Evolutionary conservation across 2,329 filamentous ascomycete species (phyloP).

Genomic region (Fusarium pseudograminearum): DNA sequence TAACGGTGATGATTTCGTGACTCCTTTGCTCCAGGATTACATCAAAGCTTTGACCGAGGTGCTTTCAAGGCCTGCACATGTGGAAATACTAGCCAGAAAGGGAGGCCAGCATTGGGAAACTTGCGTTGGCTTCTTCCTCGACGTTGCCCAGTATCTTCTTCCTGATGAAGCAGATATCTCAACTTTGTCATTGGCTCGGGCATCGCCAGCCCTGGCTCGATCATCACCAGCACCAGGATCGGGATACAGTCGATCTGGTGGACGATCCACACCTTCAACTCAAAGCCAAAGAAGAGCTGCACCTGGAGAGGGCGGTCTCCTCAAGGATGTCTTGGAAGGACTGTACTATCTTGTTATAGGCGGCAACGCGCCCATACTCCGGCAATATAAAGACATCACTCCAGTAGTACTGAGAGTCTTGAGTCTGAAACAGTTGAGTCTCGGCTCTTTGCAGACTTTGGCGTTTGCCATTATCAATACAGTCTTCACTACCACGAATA

Average conservation of each 20-base stretch:
- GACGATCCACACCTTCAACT: slow-evolving; percentile 48
- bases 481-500: slow-evolving; percentile 73
- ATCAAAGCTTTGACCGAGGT: slow-evolving; percentile 79
- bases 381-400: slow-evolving; percentile 68
- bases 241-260: slow-evolving; percentile 46
- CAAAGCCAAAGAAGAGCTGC: slow-evolving; percentile 49
- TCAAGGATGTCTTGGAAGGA: slow-evolving; percentile 66
- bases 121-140: slow-evolving; percentile 77
- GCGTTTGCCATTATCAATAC: slow-evolving; percentile 82
- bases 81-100: slow-evolving; percentile 77
- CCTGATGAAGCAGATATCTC: slow-evolving; percentile 57
- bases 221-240: slow-evolving; percentile 61
- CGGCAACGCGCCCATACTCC: slow-evolving; percentile 74
- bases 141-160: slow-evolving; percentile 65
- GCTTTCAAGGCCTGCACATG: slow-evolving; percentile 79
- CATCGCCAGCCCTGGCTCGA: slow-evolving; percentile 60
- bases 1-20: slow-evolving; percentile 72
- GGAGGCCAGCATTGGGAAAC: slow-evolving; percentile 73
- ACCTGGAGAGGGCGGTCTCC: slow-evolving; percentile 50
- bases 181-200: slow-evolving; percentile 52
- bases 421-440: slow-evolving; percentile 66
- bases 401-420: slow-evolving; percentile 71
- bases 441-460: slow-evolving; percentile 74
- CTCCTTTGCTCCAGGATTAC: slow-evolving; percentile 80
- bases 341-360: slow-evolving; percentile 72